Percentiles rank a stretch among this genome's conserved stretches.
Conservation (phyloP, 495 filamentous ascomycete species). For the Podospora sp. region DNA sequence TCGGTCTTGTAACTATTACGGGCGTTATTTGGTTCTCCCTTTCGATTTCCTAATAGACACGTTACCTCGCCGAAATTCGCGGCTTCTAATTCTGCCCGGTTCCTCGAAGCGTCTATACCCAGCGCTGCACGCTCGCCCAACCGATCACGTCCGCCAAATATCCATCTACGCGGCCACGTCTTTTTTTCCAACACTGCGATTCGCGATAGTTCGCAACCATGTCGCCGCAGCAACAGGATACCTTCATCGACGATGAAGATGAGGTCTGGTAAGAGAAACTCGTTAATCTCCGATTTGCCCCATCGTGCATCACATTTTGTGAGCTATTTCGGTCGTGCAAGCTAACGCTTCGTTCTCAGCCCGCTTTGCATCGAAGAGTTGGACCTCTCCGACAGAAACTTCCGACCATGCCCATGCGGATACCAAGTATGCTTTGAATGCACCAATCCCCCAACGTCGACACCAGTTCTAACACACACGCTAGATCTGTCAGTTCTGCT, state of each 20-base stretch:
- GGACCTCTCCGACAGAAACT: conserved; percentile 95
- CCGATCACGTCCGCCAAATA: conserved; percentile 11
- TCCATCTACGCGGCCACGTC: conserved; percentile 20
- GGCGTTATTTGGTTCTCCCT: conserved; percentile 28
- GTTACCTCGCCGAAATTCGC: conserved; percentile 1
- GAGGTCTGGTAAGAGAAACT: conserved; percentile 73
- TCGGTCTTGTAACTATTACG: conserved; percentile 33
- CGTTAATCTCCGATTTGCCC: not conserved
- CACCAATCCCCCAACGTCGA: not conserved
- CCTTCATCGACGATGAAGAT: conserved; percentile 96
- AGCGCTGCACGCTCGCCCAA: conserved; percentile 12
- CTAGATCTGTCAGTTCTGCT: conserved; percentile 99
- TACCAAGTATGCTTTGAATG: conserved; percentile 73
- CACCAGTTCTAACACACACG: conserved; percentile 27
- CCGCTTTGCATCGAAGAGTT: conserved; percentile 99
- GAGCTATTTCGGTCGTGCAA: not conserved
- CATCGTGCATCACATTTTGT: not conserved
- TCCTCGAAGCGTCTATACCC: conserved; percentile 3
- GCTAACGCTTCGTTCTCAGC: conserved; percentile 34
- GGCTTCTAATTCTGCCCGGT: conserved; percentile 26
- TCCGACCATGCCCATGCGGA: conserved; percentile 95
- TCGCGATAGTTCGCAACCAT: conserved; percentile 48
- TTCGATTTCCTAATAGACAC: conserved; percentile 25
- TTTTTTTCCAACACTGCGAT: not conserved
- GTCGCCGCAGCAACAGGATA: conserved; percentile 89